Evolutionary conservation across 2,329 filamentous ascomycete genomes (phyloP).

Genomic region (Colletotrichum phormii): DNA sequence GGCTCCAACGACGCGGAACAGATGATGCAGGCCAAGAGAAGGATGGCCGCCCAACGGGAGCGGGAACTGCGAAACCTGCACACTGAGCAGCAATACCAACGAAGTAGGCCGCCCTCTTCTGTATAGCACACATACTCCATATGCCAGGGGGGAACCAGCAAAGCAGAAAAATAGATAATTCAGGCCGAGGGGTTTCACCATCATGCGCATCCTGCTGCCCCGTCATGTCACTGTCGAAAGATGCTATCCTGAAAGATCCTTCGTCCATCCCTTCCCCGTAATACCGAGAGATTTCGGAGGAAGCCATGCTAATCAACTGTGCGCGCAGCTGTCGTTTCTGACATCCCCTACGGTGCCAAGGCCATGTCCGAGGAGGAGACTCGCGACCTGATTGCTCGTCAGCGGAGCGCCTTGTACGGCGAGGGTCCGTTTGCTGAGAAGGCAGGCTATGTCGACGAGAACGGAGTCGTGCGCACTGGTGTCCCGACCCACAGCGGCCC

Average conservation of each 20-base stretch:
- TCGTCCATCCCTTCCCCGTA: slow-evolving; percentile 34
- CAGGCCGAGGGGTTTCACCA: slow-evolving; percentile 37
- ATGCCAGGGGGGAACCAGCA: slow-evolving; percentile 48
- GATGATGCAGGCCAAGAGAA: slow-evolving; percentile 98
- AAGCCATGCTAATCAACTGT: slow-evolving; percentile 35
- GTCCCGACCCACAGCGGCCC: slow-evolving; percentile 74
- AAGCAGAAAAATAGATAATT: slow-evolving; percentile 51
- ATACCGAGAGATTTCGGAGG: slow-evolving; percentile 29
- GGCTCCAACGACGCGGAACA: slow-evolving; percentile 93
- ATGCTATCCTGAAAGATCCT: slow-evolving; percentile 33
- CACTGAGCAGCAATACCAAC: slow-evolving; percentile 99
- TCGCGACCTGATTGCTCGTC: slow-evolving; percentile 93
- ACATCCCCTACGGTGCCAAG: slow-evolving; percentile 67
- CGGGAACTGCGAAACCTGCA: slow-evolving; percentile 99
- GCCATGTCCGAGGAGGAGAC: slow-evolving; percentile 95
- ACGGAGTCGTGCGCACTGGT: slow-evolving; percentile 70
- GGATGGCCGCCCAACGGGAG: slow-evolving; percentile 99
- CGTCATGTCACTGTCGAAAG: slow-evolving; percentile 38
- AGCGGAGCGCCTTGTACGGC: slow-evolving; percentile 94
- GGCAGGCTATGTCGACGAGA: slow-evolving; percentile 76
- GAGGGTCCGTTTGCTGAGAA: slow-evolving; percentile 77
- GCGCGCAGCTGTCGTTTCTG: slow-evolving; percentile 36
- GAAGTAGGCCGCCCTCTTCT: slow-evolving; percentile 91
- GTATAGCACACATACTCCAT: slow-evolving; percentile 70
- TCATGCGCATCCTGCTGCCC: slow-evolving; percentile 36